Base-by-base conservation (phyloP, 768 basidiomycete genomes). In the Clitopilus hobsonii region DNA sequence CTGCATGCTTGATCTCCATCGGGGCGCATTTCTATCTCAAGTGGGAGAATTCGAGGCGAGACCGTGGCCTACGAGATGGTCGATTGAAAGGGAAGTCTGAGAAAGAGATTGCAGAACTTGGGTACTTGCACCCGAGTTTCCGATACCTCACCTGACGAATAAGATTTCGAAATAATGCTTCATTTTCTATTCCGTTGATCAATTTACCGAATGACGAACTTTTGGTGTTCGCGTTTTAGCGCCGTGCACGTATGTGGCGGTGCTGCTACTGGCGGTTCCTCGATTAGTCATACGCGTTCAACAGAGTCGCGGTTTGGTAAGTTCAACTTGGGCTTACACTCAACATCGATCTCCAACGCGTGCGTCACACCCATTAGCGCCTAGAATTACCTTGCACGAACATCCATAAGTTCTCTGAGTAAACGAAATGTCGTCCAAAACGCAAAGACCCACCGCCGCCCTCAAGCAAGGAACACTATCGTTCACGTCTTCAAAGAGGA, bases 401-500 rank as follows among this genome's bases (percentile, higher is more conserved):
- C n/a, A n/a, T n/a, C 4, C 32, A 36, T 11, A 36, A 36, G 4
- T 4, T 36, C 32, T 11, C 8, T 4, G 3, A 11, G 32, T 30
- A 4, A 14, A 36, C 32, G n/a, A 3, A 36, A 36, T 36, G 32
- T 36, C 32, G 13, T 11, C 32, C 13, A 36, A 36, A 36, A 36
- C 32, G 3, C 32, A 36, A 11, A 36, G n/a, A 36, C 8, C 32
- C 32, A 4, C 32, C 4, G n/a, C 30, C 32, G 52, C 52, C 23
- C 49, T 78, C 54, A 80, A 74, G 57, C 83, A 84, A 60, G 69
- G 68, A 0, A 77, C 69, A 0, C 69, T 84, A 6, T 62, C 65
- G 0, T 84, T 83, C 54, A 54, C 74, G 0, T 71, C 75, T 20
- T 64, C 72, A 0, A 83, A 83, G 61, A 77, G 78, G 30, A 76